Base-by-base conservation (phyloP, 805 yeast genomes). In the Saccharomyces jurei region DNA sequence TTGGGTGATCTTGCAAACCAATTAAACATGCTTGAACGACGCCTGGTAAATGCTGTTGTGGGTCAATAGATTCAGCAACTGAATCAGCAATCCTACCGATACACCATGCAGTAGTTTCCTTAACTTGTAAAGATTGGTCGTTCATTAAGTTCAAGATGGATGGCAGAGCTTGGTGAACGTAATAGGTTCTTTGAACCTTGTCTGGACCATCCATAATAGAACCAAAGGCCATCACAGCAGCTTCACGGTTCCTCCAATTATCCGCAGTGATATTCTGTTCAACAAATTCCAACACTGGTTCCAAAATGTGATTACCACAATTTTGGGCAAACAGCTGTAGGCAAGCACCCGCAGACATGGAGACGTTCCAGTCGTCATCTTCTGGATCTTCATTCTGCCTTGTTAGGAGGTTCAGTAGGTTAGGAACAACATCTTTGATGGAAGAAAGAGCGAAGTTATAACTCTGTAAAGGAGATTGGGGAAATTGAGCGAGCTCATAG, bases 341-440 rank as follows among this genome's bases (percentile, higher is more conserved):
- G 73, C 98, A 94, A 13, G 97, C 91, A 65, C 97, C 99, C 1
- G 99, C 97, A 51, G 98, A 97, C 98, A 92, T 92, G 9, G 97
- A 83, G 46, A 89, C 96, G 56, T 91, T 88, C 99, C 99, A 94
- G 64, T 89, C 95, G 67, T 94, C 99, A 68, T 89, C 97, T 65
- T 87, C 96, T 30, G 90, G 87, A 65, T 89, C 96, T 54, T 90
- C 97, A 69, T 88, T 89, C 71, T 90, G 97, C 70, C 89, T 81
- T 10, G 91, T 87, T 56, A 94, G 79, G 55, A 94, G 77, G 48
- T 80, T 76, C 62, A 94, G 79, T 57, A 94, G 75, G 30, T 96
- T 87, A 41, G 99, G 98, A 55, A 92, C 79, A 29, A 94, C 94
- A 64, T 89, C 94, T 55, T 81, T 77, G 52, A 89, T 77, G 9